Conservation (phyloP, 2,329 filamentous ascomycete genomes). For the Microsporum audouinii region DNA sequence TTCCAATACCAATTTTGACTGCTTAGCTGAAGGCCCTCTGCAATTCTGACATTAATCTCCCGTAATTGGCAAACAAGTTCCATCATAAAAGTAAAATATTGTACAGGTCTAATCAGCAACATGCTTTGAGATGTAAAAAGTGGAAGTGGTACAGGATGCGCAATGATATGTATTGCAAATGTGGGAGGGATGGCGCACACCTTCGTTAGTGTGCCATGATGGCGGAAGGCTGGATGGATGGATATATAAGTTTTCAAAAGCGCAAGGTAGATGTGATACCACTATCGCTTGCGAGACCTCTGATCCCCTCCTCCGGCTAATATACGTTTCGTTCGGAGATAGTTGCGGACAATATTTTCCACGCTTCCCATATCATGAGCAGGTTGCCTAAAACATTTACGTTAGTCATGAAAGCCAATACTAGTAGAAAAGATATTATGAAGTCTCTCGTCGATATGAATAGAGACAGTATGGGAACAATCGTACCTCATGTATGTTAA, state of each 20-base stretch:
- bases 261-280: neutral
- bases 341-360: conserved; percentile 63
- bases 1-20: neutral
- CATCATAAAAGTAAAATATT: neutral
- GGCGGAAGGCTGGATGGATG: neutral
- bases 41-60: neutral
- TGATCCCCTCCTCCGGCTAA: conserved; percentile 26
- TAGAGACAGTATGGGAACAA: conserved; percentile 13
- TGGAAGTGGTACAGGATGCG: neutral
- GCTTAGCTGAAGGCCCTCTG: neutral
- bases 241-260: neutral
- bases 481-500: conserved; percentile 72
- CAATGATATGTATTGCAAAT: neutral
- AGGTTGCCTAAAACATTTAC: conserved; percentile 42
- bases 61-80: neutral
- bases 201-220: neutral
- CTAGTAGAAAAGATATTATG: neutral
- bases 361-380: conserved; percentile 81
- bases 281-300: neutral
- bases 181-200: neutral
- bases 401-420: neutral
- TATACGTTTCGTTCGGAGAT: conserved; percentile 42
- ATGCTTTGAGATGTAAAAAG: neutral
- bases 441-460: neutral
- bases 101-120: conserved; percentile 1